Evolutionary conservation across 495 filamentous ascomycete species (phyloP).

Genomic region (Xanthoparmelia taractica): DNA sequence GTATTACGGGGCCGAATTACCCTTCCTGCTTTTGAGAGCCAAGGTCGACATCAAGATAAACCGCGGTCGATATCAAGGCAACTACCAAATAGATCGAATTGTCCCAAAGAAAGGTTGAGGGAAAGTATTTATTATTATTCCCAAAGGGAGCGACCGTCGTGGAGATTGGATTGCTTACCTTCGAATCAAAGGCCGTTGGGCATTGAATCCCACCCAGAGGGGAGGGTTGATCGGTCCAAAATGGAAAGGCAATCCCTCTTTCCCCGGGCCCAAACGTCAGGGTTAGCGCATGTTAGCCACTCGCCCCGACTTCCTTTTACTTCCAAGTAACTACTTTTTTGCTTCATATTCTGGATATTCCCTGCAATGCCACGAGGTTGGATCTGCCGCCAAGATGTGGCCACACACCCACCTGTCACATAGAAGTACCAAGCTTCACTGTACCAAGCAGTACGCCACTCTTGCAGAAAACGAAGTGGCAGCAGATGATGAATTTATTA

Average conservation of each 20-base stretch:
- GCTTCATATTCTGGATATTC: too few relatives aligned
- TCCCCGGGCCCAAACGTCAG: slow-evolving; percentile 18
- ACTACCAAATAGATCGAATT: not conserved
- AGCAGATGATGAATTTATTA: not conserved
- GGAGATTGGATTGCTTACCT: too few relatives aligned
- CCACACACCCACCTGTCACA: not conserved
- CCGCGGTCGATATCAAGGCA: not conserved
- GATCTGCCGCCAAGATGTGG: slow-evolving; percentile 1
- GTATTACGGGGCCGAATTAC: not conserved
- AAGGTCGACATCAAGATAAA: too few relatives aligned
- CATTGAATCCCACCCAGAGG: not conserved
- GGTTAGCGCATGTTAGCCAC: slow-evolving; percentile 7
- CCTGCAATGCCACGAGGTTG: slow-evolving; percentile 20
- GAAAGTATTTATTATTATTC: too few relatives aligned
- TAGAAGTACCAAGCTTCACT: too few relatives aligned
- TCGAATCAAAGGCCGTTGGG: not conserved
- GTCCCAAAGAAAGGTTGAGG: too few relatives aligned
- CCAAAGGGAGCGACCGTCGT: too few relatives aligned
- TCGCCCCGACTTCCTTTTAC: not conserved
- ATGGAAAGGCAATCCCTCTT: slow-evolving; percentile 7
- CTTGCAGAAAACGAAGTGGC: too few relatives aligned
- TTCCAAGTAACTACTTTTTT: too few relatives aligned
- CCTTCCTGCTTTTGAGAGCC: too few relatives aligned
- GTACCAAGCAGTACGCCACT: too few relatives aligned
- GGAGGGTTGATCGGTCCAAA: not conserved